Percentiles rank a stretch among this genome's conserved stretches.
These are phyloP conservation scores for Rhododendron simsii DNA, from an alignment of 148 eudicot genomes.

Conservation along the genomic window DNA sequence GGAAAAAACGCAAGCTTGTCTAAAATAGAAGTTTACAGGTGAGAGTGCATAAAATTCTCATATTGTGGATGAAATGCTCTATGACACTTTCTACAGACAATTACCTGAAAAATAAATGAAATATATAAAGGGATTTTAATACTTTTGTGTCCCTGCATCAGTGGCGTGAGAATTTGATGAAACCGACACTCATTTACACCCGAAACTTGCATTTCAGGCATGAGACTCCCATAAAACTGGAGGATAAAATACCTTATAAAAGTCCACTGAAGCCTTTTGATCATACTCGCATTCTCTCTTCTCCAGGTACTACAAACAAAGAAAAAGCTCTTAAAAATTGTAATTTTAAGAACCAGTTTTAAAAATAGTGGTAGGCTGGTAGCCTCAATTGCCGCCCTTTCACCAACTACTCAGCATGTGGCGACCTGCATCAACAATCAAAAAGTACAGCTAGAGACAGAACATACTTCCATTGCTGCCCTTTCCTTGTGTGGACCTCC, in stretches of 20 bases:
- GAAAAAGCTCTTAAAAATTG: neutral
- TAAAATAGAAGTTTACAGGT: neutral
- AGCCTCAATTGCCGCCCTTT: neutral
- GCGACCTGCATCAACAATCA: neutral
- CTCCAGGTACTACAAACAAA: conserved; percentile 67
- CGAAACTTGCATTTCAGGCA: neutral
- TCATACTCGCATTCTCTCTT: conserved; percentile 93
- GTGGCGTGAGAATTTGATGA: neutral
- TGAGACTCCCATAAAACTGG: neutral
- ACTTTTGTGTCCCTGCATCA: neutral
- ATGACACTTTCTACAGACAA: neutral
- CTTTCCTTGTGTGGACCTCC: conserved; percentile 78
- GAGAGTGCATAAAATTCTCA: neutral
- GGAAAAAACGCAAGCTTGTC: neutral
- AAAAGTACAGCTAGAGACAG: neutral
- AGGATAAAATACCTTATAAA: conserved; percentile 52
- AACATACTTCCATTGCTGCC: conserved; percentile 67
- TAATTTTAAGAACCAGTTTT: neutral
- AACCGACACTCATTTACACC: neutral
- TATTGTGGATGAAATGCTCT: neutral
- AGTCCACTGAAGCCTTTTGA: conserved; percentile 60
- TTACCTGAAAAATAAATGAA: neutral
- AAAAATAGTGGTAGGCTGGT: neutral
- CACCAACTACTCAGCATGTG: neutral
- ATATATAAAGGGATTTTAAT: neutral